Evolutionary conservation across 2,329 filamentous ascomycete species (phyloP), one percentile per base, ranked within the genome.

Genomic region (Colletotrichum sp.): DNA sequence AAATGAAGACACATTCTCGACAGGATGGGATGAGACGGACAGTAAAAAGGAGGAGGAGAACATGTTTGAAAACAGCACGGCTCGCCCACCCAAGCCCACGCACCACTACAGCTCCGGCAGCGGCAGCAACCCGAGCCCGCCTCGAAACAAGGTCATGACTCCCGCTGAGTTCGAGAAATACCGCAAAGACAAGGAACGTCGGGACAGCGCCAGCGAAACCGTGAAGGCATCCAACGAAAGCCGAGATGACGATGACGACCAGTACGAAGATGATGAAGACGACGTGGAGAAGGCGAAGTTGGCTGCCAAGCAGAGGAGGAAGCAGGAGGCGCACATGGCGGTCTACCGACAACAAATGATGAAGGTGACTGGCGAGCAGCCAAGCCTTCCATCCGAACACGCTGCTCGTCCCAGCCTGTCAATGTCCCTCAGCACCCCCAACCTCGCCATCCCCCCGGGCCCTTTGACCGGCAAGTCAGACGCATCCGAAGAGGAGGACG

Each of bases 291-390:
- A 94, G 81, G 91, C 92, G 32, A 93, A 89, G 81, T 90, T 94
- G 81, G 89, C 94, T 62, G 92, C 93, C 22, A 94, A 93, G 82
- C 95, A 97, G 82, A 90, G 96, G 77, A 91, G 93, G 80, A 97
- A 96, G 87, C 96, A 98, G 82, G 95, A 98, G 84, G 96, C 96
- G 15, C 95, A 97, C 82, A 93, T 98, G 88, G 91, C 95, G 2
- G 93, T 98, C 3, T 98, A 98, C 83, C 92, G 96, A 74, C 96
- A 98, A 83, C 94, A 97, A 84, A 98, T 98, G 96, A 98, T 96
- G 94, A 98, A 98, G 85, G 94, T 97, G 34, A 97, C 95, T 1
- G 96, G 96, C 64, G 95, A 96, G 79, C 86, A 92, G 27, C 83
- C 89, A 6, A 84, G 88, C 13, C 85, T 86, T 56, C 88, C 22